Conservation (phyloP, 495 filamentous ascomycete genomes). For the Choiromyces venosus region DNA sequence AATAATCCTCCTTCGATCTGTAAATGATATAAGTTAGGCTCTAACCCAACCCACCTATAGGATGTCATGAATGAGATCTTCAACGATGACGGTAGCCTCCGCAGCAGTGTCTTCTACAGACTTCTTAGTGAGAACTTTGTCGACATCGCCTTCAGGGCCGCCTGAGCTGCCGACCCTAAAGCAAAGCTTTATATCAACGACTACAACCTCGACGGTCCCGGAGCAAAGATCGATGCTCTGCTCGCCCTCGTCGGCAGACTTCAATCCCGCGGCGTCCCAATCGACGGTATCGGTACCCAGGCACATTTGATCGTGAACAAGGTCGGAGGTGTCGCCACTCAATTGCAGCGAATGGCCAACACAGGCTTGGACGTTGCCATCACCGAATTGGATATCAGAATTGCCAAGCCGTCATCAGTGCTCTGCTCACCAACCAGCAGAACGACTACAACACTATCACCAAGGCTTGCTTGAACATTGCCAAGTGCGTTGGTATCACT, state of each 20-base stretch:
- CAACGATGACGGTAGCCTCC: constrained; percentile 47
- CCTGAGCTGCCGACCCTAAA: constrained; percentile 48
- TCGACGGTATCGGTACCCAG: constrained; percentile 55
- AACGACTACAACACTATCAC: constrained; percentile 60
- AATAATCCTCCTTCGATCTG: background rate
- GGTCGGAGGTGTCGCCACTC: constrained; percentile 29
- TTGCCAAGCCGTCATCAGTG: constrained; percentile 44
- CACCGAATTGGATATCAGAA: constrained; percentile 59
- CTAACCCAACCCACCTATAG: constrained; percentile 42
- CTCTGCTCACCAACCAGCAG: constrained; percentile 53
- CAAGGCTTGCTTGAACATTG: constrained; percentile 43
- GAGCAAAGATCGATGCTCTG: constrained; percentile 49
- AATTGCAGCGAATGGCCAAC: constrained; percentile 45
- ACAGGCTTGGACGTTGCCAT: constrained; percentile 56
- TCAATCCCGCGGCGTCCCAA: constrained; percentile 49
- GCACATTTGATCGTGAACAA: constrained; percentile 55
- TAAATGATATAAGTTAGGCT: background rate
- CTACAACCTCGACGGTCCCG: constrained; percentile 57
- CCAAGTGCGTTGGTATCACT: constrained; percentile 67
- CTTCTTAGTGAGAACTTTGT: constrained; percentile 50
- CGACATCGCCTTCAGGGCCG: constrained; percentile 49
- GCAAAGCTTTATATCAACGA: constrained; percentile 65
- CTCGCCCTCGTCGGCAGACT: constrained; percentile 50
- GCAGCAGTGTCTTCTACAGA: constrained; percentile 44
- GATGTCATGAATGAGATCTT: constrained; percentile 56